phyloP scores from a whole-genome alignment of 306 rosid genomes.

The Geum urbanum region DNA sequence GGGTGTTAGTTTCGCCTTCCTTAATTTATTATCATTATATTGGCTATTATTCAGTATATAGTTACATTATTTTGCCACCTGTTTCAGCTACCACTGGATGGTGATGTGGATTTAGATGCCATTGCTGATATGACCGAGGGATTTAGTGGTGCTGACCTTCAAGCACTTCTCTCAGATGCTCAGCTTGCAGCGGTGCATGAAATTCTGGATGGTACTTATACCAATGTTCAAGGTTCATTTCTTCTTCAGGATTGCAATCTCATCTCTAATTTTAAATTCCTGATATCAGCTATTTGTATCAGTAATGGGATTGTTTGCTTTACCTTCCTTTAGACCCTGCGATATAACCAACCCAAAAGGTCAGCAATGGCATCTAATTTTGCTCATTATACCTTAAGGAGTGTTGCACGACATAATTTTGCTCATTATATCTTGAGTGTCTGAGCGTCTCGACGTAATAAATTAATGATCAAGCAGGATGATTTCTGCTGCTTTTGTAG shows the following conservation, averaged over 20 bases:
- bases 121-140: slow-evolving; percentile 82
- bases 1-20: no score
- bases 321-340: background rate
- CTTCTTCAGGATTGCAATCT: slow-evolving; percentile 13
- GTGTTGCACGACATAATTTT: no score
- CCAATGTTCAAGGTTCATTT: slow-evolving; percentile 37
- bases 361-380: no score
- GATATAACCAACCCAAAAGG: no score
- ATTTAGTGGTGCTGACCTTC: slow-evolving; percentile 96
- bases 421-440: no score
- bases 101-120: slow-evolving; percentile 66
- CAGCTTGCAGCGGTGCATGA: slow-evolving; percentile 97
- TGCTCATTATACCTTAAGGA: no score
- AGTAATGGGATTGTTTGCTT: slow-evolving; percentile 1
- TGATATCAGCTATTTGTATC: background rate
- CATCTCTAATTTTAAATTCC: background rate
- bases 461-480: no score
- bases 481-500: no score
- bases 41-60: background rate
- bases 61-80: background rate
- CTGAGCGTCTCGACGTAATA: no score
- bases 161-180: slow-evolving; percentile 91
- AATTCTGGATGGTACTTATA: slow-evolving; percentile 43
- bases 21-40: no score
- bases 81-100: slow-evolving; percentile 65